Percentiles rank a stretch among this genome's conserved stretches.
Conservation (phyloP, 495 filamentous ascomycete species). For the Penicillium cinerascens region DNA sequence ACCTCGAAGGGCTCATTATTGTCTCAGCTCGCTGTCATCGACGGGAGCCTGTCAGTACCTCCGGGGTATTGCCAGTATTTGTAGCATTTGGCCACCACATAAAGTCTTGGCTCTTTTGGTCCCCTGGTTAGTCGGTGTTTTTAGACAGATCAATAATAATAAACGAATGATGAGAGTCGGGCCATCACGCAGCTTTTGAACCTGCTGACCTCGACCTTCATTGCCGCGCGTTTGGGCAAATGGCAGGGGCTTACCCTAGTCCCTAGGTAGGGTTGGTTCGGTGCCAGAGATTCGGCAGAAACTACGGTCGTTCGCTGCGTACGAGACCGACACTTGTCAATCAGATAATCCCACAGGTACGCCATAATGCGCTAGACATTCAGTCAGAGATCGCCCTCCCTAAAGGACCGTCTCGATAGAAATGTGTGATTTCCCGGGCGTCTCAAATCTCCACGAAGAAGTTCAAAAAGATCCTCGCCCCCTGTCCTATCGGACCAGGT, state of each 20-base stretch:
- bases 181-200: background rate
- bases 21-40: background rate
- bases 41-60: background rate
- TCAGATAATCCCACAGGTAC: background rate
- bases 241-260: no score
- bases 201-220: background rate
- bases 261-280: no score
- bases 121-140: background rate
- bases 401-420: no score
- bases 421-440: no score
- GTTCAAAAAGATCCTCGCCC: background rate
- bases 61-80: background rate
- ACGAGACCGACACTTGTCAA: background rate
- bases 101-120: background rate
- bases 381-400: background rate
- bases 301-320: background rate
- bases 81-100: background rate
- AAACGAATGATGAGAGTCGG: background rate
- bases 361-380: background rate
- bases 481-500: background rate
- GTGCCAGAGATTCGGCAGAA: no score
- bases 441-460: no score
- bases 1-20: background rate
- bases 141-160: background rate
- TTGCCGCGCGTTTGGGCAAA: background rate